Evolutionary conservation across 2,329 filamentous ascomycete species (phyloP).

Genomic region (Clonostachys byssicola): DNA sequence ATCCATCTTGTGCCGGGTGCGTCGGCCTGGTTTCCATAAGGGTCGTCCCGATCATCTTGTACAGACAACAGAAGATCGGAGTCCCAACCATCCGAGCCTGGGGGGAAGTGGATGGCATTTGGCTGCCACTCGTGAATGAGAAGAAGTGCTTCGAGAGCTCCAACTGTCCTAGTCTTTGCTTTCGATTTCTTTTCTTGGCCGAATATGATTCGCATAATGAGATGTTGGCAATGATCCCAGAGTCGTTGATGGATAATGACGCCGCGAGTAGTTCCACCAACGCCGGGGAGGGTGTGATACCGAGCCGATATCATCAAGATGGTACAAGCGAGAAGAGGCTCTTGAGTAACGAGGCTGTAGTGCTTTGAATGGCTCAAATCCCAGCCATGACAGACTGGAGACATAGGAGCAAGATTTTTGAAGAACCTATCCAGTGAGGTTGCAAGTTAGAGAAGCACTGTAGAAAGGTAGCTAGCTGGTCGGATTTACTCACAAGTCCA

Average conservation of each 20-base stretch:
- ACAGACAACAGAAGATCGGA: slow-evolving; percentile 19
- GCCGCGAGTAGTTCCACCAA: slow-evolving; percentile 10
- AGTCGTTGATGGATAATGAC: slow-evolving; percentile 9
- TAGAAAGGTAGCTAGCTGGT: neutral
- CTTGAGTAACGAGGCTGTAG: slow-evolving; percentile 5
- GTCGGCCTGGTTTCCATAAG: neutral
- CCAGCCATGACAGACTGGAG: neutral
- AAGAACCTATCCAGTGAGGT: neutral
- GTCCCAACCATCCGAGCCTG: slow-evolving; percentile 14
- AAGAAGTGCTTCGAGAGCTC: slow-evolving; percentile 11
- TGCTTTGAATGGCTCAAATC: slow-evolving; percentile 4
- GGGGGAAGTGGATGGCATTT: slow-evolving; percentile 10
- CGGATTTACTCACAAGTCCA: slow-evolving; percentile 9
- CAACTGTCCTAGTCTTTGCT: slow-evolving; percentile 9
- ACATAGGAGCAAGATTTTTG: neutral
- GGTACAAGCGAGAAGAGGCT: slow-evolving; percentile 12
- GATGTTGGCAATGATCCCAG: slow-evolving; percentile 11
- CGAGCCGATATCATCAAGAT: slow-evolving; percentile 12
- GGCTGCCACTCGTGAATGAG: slow-evolving; percentile 15
- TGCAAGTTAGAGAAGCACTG: neutral
- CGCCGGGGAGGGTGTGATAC: slow-evolving; percentile 11
- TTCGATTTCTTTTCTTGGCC: slow-evolving; percentile 13
- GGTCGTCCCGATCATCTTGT: slow-evolving; percentile 21
- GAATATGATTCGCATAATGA: slow-evolving; percentile 10
- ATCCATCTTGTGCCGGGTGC: slow-evolving; percentile 26